Percentiles rank a stretch among this genome's conserved stretches.
phyloP scores from a whole-genome alignment of 2,329 filamentous ascomycete species.

The Cercospora berteroae region DNA sequence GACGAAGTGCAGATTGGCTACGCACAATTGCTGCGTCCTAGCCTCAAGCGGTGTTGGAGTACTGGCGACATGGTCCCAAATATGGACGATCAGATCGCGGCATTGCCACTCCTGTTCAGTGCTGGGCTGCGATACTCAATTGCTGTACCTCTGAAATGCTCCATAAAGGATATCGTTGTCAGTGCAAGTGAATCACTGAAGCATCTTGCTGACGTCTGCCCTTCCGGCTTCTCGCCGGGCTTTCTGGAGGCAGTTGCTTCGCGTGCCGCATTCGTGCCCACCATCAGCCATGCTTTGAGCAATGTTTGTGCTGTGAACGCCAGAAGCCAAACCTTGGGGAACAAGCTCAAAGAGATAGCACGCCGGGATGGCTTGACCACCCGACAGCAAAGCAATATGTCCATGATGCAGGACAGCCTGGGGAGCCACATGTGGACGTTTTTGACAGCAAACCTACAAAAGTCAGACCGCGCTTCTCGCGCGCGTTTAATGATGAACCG shows the following conservation, averaged over 20 bases:
- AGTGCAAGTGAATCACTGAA: constrained; percentile 36
- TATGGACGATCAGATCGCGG: background rate
- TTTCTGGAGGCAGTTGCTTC: constrained; percentile 35
- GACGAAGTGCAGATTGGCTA: background rate
- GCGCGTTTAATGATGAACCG: background rate
- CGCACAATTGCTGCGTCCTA: background rate
- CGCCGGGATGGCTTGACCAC: background rate
- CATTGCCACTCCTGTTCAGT: constrained; percentile 11
- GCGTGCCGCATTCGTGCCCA: constrained; percentile 41
- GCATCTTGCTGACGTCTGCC: constrained; percentile 41
- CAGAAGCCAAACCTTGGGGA: constrained; percentile 5
- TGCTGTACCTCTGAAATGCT: constrained; percentile 29
- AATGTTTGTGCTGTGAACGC: constrained; percentile 16
- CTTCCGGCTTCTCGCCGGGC: constrained; percentile 42
- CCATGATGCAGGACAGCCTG: background rate
- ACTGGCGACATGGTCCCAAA: background rate
- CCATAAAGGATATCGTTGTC: constrained; percentile 32
- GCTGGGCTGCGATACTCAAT: constrained; percentile 39
- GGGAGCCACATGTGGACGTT: background rate
- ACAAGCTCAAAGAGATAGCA: constrained; percentile 21
- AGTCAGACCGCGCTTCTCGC: background rate
- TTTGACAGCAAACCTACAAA: background rate
- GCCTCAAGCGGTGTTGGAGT: background rate
- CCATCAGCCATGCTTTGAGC: constrained; percentile 38
- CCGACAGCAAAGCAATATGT: background rate